Evolutionary conservation across 192 early-diverging fungal species (phyloP).

Genomic region (Cetraspora pellucida): DNA sequence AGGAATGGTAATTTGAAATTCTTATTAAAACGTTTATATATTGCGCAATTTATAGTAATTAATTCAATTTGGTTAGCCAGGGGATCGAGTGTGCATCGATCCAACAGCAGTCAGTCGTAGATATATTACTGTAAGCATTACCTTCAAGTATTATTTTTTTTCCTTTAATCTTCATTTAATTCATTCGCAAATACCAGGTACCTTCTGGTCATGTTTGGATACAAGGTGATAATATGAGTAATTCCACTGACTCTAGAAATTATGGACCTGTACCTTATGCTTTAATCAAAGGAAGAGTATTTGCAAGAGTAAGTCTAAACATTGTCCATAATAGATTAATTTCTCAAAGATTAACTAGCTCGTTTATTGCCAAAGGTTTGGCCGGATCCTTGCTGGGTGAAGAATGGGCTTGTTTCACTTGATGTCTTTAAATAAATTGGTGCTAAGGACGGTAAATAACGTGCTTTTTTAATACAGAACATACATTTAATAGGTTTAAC

Average conservation of each 20-base stretch:
- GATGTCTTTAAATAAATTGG: background rate
- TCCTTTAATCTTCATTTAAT: background rate
- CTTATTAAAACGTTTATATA: constrained; percentile 12
- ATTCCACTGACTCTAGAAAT: constrained; percentile 87
- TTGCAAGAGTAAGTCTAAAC: constrained; percentile 54
- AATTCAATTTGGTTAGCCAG: constrained; percentile 52
- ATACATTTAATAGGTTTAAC: no score
- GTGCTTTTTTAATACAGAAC: no score
- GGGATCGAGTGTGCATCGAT: constrained; percentile 81
- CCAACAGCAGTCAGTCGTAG: constrained; percentile 61
- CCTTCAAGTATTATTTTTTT: background rate
- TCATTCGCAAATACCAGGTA: constrained; percentile 49
- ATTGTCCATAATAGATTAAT: background rate
- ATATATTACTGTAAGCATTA: constrained; percentile 56
- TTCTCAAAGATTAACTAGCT: background rate
- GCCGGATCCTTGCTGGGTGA: background rate
- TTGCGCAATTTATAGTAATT: background rate
- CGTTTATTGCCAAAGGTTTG: background rate
- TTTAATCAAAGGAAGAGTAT: constrained; percentile 75
- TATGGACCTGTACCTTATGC: constrained; percentile 89
- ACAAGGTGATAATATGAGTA: constrained; percentile 86
- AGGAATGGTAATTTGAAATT: constrained; percentile 59
- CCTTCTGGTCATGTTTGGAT: constrained; percentile 90
- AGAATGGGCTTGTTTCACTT: background rate
- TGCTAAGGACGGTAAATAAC: no score